These are phyloP conservation scores for Daldinia caldariorum DNA, from an alignment of 495 filamentous ascomycete genomes.

Conservation along the genomic window DNA sequence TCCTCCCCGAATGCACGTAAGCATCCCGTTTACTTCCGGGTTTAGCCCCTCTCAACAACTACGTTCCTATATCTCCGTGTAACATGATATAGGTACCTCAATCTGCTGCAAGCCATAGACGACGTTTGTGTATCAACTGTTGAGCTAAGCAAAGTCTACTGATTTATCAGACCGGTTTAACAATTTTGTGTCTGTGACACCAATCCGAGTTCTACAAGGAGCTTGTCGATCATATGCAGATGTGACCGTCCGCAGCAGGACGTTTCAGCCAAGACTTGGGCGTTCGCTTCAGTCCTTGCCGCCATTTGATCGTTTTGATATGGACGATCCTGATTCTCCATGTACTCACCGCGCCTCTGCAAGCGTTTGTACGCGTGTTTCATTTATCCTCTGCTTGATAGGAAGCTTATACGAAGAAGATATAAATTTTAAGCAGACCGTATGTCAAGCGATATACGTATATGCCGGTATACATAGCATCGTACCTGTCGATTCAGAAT, in stretches of 20 bases:
- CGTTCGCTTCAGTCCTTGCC: not conserved
- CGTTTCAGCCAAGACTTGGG: conserved; percentile 5
- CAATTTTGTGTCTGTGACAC: not conserved
- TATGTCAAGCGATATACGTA: not conserved
- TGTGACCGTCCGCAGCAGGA: not conserved
- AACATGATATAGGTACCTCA: conserved; percentile 1
- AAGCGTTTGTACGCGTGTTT: not conserved
- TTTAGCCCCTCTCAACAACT: not conserved
- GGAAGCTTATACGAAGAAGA: not conserved
- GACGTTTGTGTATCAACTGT: not conserved
- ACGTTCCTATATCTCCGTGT: not conserved
- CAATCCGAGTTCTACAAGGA: not conserved
- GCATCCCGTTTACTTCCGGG: not conserved
- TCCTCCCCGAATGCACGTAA: not conserved
- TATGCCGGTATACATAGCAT: not conserved
- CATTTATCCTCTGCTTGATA: not conserved
- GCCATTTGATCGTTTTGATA: not conserved
- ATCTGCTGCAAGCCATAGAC: not conserved
- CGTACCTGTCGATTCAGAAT: not conserved
- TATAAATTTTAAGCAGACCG: too few species aligned
- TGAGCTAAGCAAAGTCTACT: conserved; percentile 4
- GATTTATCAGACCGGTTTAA: not conserved
- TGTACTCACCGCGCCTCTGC: not conserved
- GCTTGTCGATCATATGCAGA: not conserved
- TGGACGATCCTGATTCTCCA: not conserved